A percentile compares a stretch with the other conserved stretches of the same genome.
Conservation (phyloP, 202 grass and related monocot genomes). For the Cymbopogon flexuosus region DNA sequence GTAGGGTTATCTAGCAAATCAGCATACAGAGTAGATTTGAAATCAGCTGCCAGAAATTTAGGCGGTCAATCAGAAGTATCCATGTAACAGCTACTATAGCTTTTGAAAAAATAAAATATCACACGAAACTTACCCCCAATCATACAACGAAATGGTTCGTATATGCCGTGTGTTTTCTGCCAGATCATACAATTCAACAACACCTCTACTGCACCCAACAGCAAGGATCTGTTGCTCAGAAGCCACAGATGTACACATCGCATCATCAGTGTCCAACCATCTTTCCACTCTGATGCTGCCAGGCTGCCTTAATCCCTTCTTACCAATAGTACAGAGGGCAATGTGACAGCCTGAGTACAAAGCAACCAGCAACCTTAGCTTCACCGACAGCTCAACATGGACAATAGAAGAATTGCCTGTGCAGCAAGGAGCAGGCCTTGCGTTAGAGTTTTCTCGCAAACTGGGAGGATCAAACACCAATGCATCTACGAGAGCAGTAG, state of each 20-base stretch:
- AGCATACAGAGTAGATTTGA: not conserved
- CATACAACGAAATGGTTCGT: conserved; percentile 83
- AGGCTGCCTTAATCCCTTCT: conserved; percentile 83
- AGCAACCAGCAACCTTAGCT: conserved; percentile 72
- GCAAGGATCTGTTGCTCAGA: conserved; percentile 90
- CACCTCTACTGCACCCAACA: conserved; percentile 82
- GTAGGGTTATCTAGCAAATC: conserved; percentile 1
- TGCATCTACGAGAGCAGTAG: conserved; percentile 33
- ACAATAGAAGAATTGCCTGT: conserved; percentile 57
- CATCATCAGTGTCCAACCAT: conserved; percentile 68
- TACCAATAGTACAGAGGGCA: conserved; percentile 67
- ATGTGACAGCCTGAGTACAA: conserved; percentile 84
- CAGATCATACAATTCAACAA: conserved; percentile 95
- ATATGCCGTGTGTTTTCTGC: conserved; percentile 64
- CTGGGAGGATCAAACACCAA: conserved; percentile 53
- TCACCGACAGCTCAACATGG: conserved; percentile 71
- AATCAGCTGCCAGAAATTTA: conserved; percentile 19
- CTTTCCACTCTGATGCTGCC: conserved; percentile 61
- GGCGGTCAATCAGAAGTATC: not conserved
- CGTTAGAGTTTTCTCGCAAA: conserved; percentile 42
- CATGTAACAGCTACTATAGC: not conserved
- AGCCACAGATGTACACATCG: conserved; percentile 80
- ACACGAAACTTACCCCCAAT: conserved; percentile 79
- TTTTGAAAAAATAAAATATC: not conserved
- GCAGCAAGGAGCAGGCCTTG: conserved; percentile 55